A percentile compares a stretch with the other conserved stretches of the same genome.
These are phyloP conservation scores for Volvariella volvacea DNA, from an alignment of 1,284 basidiomycete genomes.

Conservation along the genomic window DNA sequence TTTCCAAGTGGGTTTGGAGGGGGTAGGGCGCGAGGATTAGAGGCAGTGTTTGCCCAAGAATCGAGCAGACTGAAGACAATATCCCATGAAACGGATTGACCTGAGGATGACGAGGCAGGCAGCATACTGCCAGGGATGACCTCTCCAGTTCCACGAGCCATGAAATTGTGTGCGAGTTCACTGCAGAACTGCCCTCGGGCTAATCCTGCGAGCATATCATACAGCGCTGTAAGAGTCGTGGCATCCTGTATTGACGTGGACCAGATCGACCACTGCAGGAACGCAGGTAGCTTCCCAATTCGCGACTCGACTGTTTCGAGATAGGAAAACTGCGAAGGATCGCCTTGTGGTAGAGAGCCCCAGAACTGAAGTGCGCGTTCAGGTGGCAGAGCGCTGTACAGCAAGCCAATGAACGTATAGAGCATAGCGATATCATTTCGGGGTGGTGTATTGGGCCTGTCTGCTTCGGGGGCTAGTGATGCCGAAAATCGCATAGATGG, in stretches of 20 bases:
- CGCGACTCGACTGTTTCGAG: constrained; percentile 51
- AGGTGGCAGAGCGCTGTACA: constrained; percentile 69
- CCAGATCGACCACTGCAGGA: constrained; percentile 85
- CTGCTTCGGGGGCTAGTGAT: constrained; percentile 31
- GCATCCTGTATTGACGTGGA: constrained; percentile 70
- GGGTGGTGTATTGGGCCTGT: constrained; percentile 33
- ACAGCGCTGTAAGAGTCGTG: constrained; percentile 73
- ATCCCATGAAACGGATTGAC: constrained; percentile 38
- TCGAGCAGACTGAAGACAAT: constrained; percentile 38
- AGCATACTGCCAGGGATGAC: constrained; percentile 49
- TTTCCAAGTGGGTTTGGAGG: constrained; percentile 18
- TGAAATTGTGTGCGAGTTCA: constrained; percentile 80
- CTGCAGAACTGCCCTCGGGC: constrained; percentile 81
- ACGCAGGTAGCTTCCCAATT: constrained; percentile 66
- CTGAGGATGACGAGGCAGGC: constrained; percentile 29
- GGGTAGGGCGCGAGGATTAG: constrained; percentile 21
- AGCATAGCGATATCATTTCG: constrained; percentile 83
- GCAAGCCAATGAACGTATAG: constrained; percentile 75
- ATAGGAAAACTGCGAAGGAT: constrained; percentile 36
- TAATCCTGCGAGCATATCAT: constrained; percentile 85
- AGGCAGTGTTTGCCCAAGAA: constrained; percentile 32
- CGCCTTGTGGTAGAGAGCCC: constrained; percentile 54
- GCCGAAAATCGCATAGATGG: constrained; percentile 38
- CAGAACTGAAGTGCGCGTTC: constrained; percentile 83
- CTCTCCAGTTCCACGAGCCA: constrained; percentile 61